These are phyloP conservation scores for Chenopodium formosanum DNA, from an alignment of 148 eudicot genomes.

Conservation along the genomic window DNA sequence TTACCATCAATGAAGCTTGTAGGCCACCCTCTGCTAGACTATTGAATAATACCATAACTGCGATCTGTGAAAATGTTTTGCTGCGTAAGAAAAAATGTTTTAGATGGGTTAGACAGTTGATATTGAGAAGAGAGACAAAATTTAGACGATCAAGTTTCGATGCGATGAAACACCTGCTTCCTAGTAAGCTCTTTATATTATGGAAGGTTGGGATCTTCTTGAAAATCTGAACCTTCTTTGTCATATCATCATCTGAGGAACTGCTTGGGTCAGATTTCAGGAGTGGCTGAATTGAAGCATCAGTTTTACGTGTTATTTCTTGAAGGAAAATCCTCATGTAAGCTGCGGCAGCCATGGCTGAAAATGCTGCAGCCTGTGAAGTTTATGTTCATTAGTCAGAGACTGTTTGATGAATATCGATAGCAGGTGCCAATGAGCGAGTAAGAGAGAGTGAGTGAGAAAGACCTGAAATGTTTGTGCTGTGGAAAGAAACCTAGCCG, in stretches of 20 bases:
- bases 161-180: slow-evolving; percentile 44
- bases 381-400: neutral
- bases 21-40: slow-evolving; percentile 60
- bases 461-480: slow-evolving; percentile 65
- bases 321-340: slow-evolving; percentile 73
- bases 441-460: neutral
- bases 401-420: neutral
- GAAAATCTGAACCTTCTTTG: slow-evolving; percentile 27
- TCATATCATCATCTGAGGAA: slow-evolving; percentile 18
- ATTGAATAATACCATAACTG: slow-evolving; percentile 62
- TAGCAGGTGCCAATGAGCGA: neutral
- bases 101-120: neutral
- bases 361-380: slow-evolving; percentile 53
- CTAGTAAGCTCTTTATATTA: slow-evolving; percentile 43
- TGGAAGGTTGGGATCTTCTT: slow-evolving; percentile 43
- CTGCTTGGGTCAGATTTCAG: slow-evolving; percentile 25
- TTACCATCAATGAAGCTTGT: slow-evolving; percentile 50
- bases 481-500: slow-evolving; percentile 64
- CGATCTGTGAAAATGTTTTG: slow-evolving; percentile 59
- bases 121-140: neutral
- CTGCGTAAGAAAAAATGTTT: slow-evolving; percentile 34
- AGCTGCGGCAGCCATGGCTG: slow-evolving; percentile 53
- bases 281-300: slow-evolving; percentile 32
- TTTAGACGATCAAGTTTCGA: too few relatives aligned
- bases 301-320: slow-evolving; percentile 30